Evolutionary conservation across 768 basidiomycete genomes (phyloP).

Genomic region (Neoboletus magnificus): DNA sequence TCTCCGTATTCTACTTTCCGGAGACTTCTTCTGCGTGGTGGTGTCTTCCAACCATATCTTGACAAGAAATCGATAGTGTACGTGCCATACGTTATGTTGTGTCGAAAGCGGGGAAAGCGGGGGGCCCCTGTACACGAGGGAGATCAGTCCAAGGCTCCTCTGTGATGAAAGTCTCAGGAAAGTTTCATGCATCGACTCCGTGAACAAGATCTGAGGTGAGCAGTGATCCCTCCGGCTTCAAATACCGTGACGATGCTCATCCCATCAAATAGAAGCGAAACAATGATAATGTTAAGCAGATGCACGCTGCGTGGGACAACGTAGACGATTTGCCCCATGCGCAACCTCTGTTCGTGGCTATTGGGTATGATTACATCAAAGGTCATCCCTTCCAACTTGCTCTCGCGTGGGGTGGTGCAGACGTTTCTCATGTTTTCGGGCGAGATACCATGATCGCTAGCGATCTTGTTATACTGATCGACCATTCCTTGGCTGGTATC

Average conservation of each 20-base stretch:
- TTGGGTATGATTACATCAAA: slow-evolving; percentile 63
- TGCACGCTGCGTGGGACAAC: slow-evolving; percentile 47
- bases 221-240: too few relatives aligned
- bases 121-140: too few relatives aligned
- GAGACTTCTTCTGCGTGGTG: slow-evolving; percentile 81
- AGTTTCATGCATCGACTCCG: too few relatives aligned
- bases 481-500: slow-evolving; percentile 75
- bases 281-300: slow-evolving; percentile 65
- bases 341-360: too few relatives aligned
- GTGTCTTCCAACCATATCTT: slow-evolving; percentile 79
- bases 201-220: too few relatives aligned
- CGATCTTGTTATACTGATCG: slow-evolving; percentile 58
- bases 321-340: not conserved
- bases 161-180: too few relatives aligned
- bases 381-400: slow-evolving; percentile 47
- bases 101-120: too few relatives aligned
- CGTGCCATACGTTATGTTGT: slow-evolving; percentile 22
- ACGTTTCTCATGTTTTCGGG: slow-evolving; percentile 66
- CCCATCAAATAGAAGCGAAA: too few relatives aligned
- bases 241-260: too few relatives aligned
- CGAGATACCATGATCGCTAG: slow-evolving; percentile 57
- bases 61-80: slow-evolving; percentile 74
- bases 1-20: slow-evolving; percentile 41
- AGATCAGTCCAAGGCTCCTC: too few relatives aligned
- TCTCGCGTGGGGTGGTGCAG: slow-evolving; percentile 40